Base-by-base conservation (phyloP, 768 basidiomycete species). In the Mycena crocata region DNA sequence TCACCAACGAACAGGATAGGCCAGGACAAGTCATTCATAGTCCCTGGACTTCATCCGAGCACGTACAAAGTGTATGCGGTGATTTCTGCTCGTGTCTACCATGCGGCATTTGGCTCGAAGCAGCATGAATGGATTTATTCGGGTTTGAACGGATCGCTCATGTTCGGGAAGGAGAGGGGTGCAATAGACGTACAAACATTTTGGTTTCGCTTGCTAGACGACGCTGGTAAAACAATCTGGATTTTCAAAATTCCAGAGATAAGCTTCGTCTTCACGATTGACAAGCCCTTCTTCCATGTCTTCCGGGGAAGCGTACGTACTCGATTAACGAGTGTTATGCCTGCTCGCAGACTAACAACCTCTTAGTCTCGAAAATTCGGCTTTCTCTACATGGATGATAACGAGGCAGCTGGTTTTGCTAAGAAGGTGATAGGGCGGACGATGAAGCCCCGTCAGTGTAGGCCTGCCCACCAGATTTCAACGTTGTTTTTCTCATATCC, bases 211-310 rank as follows among this genome's bases (percentile, higher is more conserved):
- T 42, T 66, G 52, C 48, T 66, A 7, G 65, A 69, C 68, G 24
- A 66, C 57, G 28, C 65, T 3, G 86, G 84, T 34, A 87, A 86
- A 73, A 84, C 88, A 40, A 82, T 90, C 13, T 93, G 91, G 91
- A 83, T 86, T 76, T 90, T 92, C 79, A 85, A 85, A 66, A 81
- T 92, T 58, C 87, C 88, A 0, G 79, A 81, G 48, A 79, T 81
- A 50, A 55, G 52, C 67, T 85, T 91, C 71, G 85, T 89, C 57
- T 98, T 96, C 76, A 85, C 87, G 71, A 85, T 91, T 70, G 95
- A 98, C 77, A 88, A 92, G 62, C 93, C 94, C 3, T 97, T 97
- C 82, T 98, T 98, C 80, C 95, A 98, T 77, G 85, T 90, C 40
- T 96, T 97, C 78, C 87, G 90, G 49, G 93, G 93, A 44, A 87